phyloP scores from a whole-genome alignment of 345 rosid genomes.

The Arabidopsis thaliana region TAIR10.1 NC_003075.7:12965001-12965500 shows the following conservation, averaged over 20 bases:
- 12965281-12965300: constrained; percentile 53
- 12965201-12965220: constrained; percentile 62
- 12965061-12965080: constrained; percentile 64
- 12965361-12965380: constrained; percentile 40
- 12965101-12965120: constrained; percentile 19
- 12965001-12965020: constrained; percentile 52
- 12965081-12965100: constrained; percentile 49
- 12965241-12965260: constrained; percentile 60
- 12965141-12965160: neutral
- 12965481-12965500: neutral
- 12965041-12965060: constrained; percentile 61
- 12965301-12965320: constrained; percentile 42
- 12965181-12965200: constrained; percentile 58
- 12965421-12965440: constrained; percentile 46
- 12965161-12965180: constrained; percentile 48
- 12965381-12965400: constrained; percentile 51
- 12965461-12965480: neutral
- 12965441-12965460: constrained; percentile 38
- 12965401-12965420: constrained; percentile 55
- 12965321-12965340: neutral
- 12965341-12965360: neutral
- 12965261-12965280: constrained; percentile 64
- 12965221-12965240: constrained; percentile 60
- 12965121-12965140: neutral
- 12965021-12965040: constrained; percentile 57